Evolutionary conservation across 163 green algal species (phyloP), one percentile per base, ranked within the genome.

Genomic region (Prototheca stagnorum): DNA sequence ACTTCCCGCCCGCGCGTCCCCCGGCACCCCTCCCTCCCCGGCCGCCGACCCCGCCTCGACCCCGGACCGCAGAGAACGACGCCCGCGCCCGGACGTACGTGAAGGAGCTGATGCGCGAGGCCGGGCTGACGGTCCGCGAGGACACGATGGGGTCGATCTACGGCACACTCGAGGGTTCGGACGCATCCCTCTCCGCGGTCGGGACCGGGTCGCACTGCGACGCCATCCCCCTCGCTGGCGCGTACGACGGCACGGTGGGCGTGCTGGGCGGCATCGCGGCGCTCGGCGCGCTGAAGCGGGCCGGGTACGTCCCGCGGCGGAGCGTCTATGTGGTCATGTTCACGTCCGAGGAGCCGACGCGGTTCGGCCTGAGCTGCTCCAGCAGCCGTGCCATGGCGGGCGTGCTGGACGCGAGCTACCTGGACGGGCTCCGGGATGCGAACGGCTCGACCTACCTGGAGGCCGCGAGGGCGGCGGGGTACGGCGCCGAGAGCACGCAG

Each of bases 111-210:
- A 94, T 95, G 83, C 22, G 7, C 0, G 57, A 79, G 2, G 72
- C 69, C 23, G 75, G 78, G 4, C 56, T 95, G 28, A 44, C 7
- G 5, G 45, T 81, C 2, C 23, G 72, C 31, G 81, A 93, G 45
- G 88, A 97, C 54, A 43, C 72, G 0, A 79, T 97, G 56, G 88
- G 88, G 15, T 93, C 87, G 67, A 93, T 96, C 12, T 94, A 79
- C 51, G 88, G 83, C 14, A 56, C 4, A n/a, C 35, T 53, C n/a
- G 59, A 78, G 29, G 84, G 84, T 7, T 62, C 34, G n/a, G 57
- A 87, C 21, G 35, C 62, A 1, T 15, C 26, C 3, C 40, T 53
- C 1, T 58, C 65, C 20, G 59, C 72, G n/a, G 74, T 97, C 12
- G 45, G 74, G 3, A 94, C 84, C 2, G 88, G 88, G 14, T 92